phyloP scores from a whole-genome alignment of 768 basidiomycete genomes.

The Thelephora ganbajun region DNA sequence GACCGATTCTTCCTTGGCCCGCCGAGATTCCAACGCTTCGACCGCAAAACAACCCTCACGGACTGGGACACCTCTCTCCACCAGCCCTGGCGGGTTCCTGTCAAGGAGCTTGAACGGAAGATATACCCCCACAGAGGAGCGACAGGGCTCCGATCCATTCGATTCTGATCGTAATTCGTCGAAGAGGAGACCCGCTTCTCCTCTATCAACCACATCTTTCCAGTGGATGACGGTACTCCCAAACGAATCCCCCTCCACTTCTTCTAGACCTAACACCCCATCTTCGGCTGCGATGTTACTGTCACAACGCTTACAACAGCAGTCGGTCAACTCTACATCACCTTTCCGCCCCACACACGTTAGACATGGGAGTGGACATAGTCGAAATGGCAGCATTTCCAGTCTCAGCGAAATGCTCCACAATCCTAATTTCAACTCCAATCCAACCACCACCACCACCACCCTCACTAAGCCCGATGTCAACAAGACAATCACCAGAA shows the following conservation, averaged over 20 bases:
- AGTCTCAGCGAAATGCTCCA: conserved; percentile 14
- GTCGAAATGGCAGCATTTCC: conserved; percentile 16
- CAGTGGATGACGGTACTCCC: conserved; percentile 37
- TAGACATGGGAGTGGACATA: conserved; percentile 9
- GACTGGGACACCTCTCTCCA: conserved; percentile 30
- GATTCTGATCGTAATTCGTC: conserved; percentile 40
- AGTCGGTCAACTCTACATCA: not conserved
- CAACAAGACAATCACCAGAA: conserved; percentile 13
- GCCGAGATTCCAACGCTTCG: conserved; percentile 46
- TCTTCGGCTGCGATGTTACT: conserved; percentile 18
- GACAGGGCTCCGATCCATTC: conserved; percentile 11
- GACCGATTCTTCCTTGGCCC: conserved; percentile 23
- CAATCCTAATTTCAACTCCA: not conserved
- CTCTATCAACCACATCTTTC: conserved; percentile 44
- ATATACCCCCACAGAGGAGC: conserved; percentile 41
- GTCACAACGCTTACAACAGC: conserved; percentile 7
- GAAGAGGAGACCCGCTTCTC: conserved; percentile 50
- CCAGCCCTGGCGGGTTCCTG: conserved; percentile 25
- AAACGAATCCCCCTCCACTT: conserved; percentile 40
- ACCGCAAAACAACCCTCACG: conserved; percentile 28
- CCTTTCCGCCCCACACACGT: not conserved
- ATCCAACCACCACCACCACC: not conserved
- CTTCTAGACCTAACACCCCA: conserved; percentile 59
- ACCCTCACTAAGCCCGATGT: not conserved
- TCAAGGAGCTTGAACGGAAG: conserved; percentile 52